These are phyloP conservation scores for Tulasnella sp. DNA, from an alignment of 768 basidiomycete genomes.

Conservation along the genomic window DNA sequence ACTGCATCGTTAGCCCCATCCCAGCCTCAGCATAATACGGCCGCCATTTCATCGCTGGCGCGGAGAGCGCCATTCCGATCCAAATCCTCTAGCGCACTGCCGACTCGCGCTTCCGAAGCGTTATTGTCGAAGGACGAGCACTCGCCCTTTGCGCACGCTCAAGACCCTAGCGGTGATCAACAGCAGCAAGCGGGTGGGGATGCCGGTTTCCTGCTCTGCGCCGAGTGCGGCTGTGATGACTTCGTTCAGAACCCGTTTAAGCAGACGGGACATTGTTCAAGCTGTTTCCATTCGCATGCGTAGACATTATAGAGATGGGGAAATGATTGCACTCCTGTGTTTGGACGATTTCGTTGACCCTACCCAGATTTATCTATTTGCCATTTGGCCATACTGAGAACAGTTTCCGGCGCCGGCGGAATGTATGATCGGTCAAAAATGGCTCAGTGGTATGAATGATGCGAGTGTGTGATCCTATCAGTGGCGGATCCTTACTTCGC, in stretches of 20 bases:
- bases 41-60: conserved; percentile 18
- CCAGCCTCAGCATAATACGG: conserved; percentile 21
- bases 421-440: too few relatives aligned
- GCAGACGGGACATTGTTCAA: conserved; percentile 50
- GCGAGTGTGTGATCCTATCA: too few relatives aligned
- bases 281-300: conserved; percentile 41
- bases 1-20: conserved; percentile 43
- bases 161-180: conserved; percentile 24
- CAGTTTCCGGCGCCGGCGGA: too few relatives aligned
- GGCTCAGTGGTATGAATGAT: too few relatives aligned
- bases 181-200: conserved; percentile 50
- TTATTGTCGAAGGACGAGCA: conserved; percentile 22
- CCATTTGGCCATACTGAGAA: too few relatives aligned
- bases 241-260: conserved; percentile 63
- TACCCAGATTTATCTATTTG: too few relatives aligned
- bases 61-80: not conserved
- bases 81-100: conserved; percentile 19
- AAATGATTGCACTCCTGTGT: too few relatives aligned
- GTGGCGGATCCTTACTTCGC: too few relatives aligned
- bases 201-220: conserved; percentile 18
- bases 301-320: too few relatives aligned
- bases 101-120: conserved; percentile 19
- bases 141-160: conserved; percentile 29
- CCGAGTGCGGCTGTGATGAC: conserved; percentile 33
- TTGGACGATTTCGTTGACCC: too few relatives aligned